Evolutionary conservation across 345 rosid genomes (phyloP), one percentile per base, ranked within the genome.

Genomic region (Xanthoceras sorbifolium): DNA sequence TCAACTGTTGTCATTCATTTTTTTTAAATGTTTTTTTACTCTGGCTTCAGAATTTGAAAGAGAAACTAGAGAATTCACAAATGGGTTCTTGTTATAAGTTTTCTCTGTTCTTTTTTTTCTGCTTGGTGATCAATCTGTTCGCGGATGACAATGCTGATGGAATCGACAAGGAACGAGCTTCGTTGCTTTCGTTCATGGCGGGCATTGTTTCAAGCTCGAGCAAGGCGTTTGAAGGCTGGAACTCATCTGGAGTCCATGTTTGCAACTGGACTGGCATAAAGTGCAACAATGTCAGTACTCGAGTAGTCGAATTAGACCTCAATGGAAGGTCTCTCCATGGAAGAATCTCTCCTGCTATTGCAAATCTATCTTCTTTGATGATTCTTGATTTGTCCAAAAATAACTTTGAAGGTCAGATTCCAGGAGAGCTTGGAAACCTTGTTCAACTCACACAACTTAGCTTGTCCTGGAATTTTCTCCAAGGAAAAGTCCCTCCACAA

Each of bases 361-460:
- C 90, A 9, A 87, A 89, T 34, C 86, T 95, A 74, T 89, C 98
- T 8, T 85, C 88, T 68, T 77, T 95, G 74, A 36, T 6, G 20
- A 67, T 95, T 76, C 89, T 95, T 72, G 98, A 93, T 81, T 83
- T 95, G 64, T 93, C 99, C 12, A 84, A 75, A 60, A 95, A 95
- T 86, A 86, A 84, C 83, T 85, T 95, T 14, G 54, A 60, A 50
- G 98, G 97, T 7, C 73, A 73, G 22, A 89, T 95, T 69, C 97
- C 99, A n/a, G 67, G 75, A 0, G 90, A 85, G 81, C 79, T 95
- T 25, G 92, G 96, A 34, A 78, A 83, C 28, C 84, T 93, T 52
- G 12, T 79, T 50, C 84, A 71, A 12, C 88, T 95, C 71, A 76
- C 62, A 62, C 91, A 90, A 82, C 81, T 93, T 46, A 85, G 92